Evolutionary conservation across 1,284 basidiomycete species (phyloP).

Genomic region (Pyrrhoderma noxium): DNA sequence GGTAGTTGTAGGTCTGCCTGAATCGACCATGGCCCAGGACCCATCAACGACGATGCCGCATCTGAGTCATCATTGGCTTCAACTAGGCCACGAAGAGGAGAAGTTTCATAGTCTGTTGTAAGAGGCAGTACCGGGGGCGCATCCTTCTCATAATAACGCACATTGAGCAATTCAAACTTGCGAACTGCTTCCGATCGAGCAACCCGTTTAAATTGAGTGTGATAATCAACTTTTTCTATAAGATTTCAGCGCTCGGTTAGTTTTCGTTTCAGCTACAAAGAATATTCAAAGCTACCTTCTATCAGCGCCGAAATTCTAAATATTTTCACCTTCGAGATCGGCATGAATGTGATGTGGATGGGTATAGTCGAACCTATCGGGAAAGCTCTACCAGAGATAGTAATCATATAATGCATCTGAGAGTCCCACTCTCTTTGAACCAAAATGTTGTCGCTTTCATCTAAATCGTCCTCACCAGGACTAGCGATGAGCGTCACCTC

Average conservation of each 20-base stretch:
- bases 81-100: slow-evolving; percentile 43
- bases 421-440: slow-evolving; percentile 92
- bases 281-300: slow-evolving; percentile 54
- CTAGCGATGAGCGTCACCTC: slow-evolving; percentile 76
- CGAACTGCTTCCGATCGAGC: slow-evolving; percentile 70
- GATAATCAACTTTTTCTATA: slow-evolving; percentile 76
- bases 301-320: slow-evolving; percentile 72
- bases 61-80: slow-evolving; percentile 38
- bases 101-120: slow-evolving; percentile 47
- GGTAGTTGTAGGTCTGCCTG: slow-evolving; percentile 52
- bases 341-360: slow-evolving; percentile 77
- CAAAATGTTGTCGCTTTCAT: slow-evolving; percentile 77
- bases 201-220: slow-evolving; percentile 61
- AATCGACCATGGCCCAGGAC: slow-evolving; percentile 70
- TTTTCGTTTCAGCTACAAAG: background rate
- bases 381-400: slow-evolving; percentile 75
- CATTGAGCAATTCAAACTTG: slow-evolving; percentile 60
- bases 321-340: slow-evolving; percentile 79
- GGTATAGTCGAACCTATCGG: slow-evolving; percentile 81
- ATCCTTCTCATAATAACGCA: slow-evolving; percentile 49
- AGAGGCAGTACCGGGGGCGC: slow-evolving; percentile 61
- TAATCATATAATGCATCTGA: slow-evolving; percentile 80
- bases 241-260: background rate
- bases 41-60: slow-evolving; percentile 55
- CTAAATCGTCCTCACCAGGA: slow-evolving; percentile 73